Conservation (phyloP, 208 protist genomes). For the Leishmania tarentolae region DNA sequence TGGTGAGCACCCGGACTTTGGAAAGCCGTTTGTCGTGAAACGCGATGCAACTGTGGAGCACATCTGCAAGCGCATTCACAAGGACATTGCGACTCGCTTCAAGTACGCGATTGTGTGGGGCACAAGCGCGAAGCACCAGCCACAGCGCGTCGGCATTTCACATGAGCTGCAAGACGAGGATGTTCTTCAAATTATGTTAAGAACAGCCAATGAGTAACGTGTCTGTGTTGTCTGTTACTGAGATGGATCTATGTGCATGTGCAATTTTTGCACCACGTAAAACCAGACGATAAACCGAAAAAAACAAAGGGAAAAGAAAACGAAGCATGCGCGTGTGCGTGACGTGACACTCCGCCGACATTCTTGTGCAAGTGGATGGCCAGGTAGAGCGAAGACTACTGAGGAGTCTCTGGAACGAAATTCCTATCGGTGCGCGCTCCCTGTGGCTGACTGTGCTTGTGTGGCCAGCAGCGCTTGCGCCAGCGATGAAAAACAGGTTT, state of each 20-base stretch:
- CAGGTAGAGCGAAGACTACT: background rate
- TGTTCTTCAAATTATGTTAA: slow-evolving; percentile 92
- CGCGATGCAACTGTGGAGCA: slow-evolving; percentile 87
- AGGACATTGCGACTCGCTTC: slow-evolving; percentile 91
- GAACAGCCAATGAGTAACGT: slow-evolving; percentile 85
- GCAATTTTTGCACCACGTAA: background rate
- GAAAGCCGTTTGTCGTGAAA: slow-evolving; percentile 94
- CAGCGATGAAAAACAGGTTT: background rate
- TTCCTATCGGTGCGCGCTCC: background rate
- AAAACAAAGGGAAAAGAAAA: background rate
- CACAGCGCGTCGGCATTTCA: slow-evolving; percentile 94
- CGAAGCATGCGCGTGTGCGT: background rate
- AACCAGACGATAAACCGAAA: background rate
- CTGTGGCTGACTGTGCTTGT: background rate
- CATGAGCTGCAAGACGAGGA: slow-evolving; percentile 91
- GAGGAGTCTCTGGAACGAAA: background rate
- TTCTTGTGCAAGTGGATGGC: background rate
- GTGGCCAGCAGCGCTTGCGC: background rate
- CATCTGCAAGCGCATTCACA: slow-evolving; percentile 95
- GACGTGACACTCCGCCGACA: background rate
- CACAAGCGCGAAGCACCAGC: slow-evolving; percentile 95
- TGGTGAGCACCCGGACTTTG: slow-evolving; percentile 94
- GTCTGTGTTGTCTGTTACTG: background rate
- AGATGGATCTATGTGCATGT: slow-evolving; percentile 7
- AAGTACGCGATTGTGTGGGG: slow-evolving; percentile 97